These are phyloP conservation scores for Balamuthia mandrillaris DNA, from an alignment of 208 protist genomes.

Conservation along the genomic window DNA sequence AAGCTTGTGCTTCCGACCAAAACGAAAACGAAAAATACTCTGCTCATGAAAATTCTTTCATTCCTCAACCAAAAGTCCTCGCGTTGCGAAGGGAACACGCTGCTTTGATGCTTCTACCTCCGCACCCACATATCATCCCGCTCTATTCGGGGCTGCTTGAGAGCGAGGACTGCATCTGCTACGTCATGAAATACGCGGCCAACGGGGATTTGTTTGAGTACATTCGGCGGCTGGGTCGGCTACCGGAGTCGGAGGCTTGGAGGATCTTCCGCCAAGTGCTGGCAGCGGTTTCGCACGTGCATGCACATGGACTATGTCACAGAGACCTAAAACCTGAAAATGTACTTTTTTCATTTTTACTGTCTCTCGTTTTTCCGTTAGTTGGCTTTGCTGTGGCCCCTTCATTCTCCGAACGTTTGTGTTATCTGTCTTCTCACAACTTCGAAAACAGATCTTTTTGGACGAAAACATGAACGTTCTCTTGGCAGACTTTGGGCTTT, in stretches of 20 bases:
- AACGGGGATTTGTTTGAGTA: background rate
- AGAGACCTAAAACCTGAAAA: background rate
- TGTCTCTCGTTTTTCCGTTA: too few species aligned
- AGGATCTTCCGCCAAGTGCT: background rate
- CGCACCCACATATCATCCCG: background rate
- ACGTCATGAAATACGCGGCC: background rate
- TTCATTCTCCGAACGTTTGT: too few species aligned
- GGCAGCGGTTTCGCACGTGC: background rate
- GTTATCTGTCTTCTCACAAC: too few species aligned
- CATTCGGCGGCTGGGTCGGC: background rate
- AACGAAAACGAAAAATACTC: too few species aligned
- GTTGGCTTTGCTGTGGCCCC: too few species aligned
- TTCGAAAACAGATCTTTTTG: constrained; percentile 7
- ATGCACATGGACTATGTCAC: background rate
- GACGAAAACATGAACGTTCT: background rate
- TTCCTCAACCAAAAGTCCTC: too few species aligned
- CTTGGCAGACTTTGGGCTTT: background rate
- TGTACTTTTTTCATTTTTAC: too few species aligned
- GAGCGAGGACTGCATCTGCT: background rate
- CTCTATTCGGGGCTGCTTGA: constrained; percentile 1
- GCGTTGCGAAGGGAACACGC: too few species aligned
- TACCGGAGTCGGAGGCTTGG: constrained; percentile 41
- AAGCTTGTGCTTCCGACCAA: too few species aligned
- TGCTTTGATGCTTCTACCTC: too few species aligned
- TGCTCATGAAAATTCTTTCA: too few species aligned